Base-by-base conservation (phyloP, 2,329 filamentous ascomycete species). In the Aspergillus costaricaensis region DNA sequence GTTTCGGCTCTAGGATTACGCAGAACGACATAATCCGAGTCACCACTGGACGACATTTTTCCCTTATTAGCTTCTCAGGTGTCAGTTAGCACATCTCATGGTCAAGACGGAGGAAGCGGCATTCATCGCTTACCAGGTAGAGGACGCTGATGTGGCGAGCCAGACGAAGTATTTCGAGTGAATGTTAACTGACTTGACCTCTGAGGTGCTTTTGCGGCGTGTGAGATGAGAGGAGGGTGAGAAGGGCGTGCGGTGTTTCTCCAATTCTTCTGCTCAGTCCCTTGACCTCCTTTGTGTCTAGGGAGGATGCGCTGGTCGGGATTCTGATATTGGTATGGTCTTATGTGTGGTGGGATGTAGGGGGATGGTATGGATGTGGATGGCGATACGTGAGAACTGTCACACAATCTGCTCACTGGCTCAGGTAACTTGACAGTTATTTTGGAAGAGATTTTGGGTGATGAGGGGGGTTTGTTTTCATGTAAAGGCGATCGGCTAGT, bases 1-100 rank as follows among this genome's bases (percentile, higher is more conserved):
- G 15, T n/a, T 39, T n/a, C 25, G 4, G 27, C 17, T 15, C 21
- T 32, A 17, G 21, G 17, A 44, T 51, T 41, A 14, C 51, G 62
- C 41, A 70, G 60, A 7, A 72, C 55, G 17, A 70, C 57, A 47
- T 66, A 65, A 25, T 72, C 70, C 5, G 68, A 70, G 12, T 51
- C 57, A 19, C 65, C 54, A 9, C 62, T 65, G 38, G 61, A 60
- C 12, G 52, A 55, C 55, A 58, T 62, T 19, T 58, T 57, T 15
- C 9, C 21, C 21, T 32, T n/a, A 23, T 55, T 48, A 3, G 17
- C 25, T 8, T 44, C 36, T 47, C 7, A 30, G n/a, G n/a, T 50
- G 12, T 58, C 51, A 54, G 59, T 55, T 4, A 39, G 14, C 10
- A 41, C 36, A 12, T 15, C 14, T 15, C 9, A 23, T 39, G 21